Conservation (phyloP, 345 rosid species). For the Stellera chamaejasme region DNA sequence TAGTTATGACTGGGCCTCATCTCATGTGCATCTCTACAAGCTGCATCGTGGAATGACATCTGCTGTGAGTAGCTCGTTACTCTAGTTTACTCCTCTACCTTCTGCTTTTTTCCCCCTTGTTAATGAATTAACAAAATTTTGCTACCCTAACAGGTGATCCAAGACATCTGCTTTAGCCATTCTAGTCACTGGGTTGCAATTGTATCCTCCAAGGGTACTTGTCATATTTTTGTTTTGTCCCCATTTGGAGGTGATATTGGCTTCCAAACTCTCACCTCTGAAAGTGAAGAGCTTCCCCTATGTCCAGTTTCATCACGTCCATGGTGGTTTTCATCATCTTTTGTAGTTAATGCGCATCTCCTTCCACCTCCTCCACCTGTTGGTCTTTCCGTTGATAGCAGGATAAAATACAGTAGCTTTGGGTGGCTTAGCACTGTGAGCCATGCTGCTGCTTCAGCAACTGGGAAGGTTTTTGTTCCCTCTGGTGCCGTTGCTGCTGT, state of each 20-base stretch:
- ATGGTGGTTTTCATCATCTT: conserved; percentile 72
- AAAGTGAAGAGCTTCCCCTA: conserved; percentile 44
- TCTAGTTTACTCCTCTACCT: conserved; percentile 14
- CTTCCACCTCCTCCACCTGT: conserved; percentile 58
- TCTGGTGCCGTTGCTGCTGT: conserved; percentile 65
- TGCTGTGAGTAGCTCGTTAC: conserved; percentile 55
- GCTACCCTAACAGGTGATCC: conserved; percentile 67
- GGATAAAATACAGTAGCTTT: conserved; percentile 81
- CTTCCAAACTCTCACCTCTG: conserved; percentile 45
- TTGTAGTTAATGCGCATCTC: conserved; percentile 40
- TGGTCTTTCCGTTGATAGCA: conserved; percentile 81
- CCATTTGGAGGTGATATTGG: conserved; percentile 75
- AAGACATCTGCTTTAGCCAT: conserved; percentile 92
- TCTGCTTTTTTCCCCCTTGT: conserved; percentile 6
- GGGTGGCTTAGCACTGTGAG: conserved; percentile 95
- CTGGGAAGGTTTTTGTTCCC: conserved; percentile 55
- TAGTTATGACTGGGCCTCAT: conserved; percentile 60
- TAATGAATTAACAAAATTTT: conserved; percentile 13
- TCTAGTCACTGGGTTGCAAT: conserved; percentile 90
- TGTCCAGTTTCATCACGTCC: conserved; percentile 57
- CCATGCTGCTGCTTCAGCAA: conserved; percentile 52
- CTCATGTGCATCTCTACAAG: conserved; percentile 93
- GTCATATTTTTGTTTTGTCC: conserved; percentile 81
- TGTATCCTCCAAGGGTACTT: conserved; percentile 91
- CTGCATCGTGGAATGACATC: conserved; percentile 95